Conservation (phyloP, 2,329 filamentous ascomycete species). For the Aspergillus calidoustus region DNA sequence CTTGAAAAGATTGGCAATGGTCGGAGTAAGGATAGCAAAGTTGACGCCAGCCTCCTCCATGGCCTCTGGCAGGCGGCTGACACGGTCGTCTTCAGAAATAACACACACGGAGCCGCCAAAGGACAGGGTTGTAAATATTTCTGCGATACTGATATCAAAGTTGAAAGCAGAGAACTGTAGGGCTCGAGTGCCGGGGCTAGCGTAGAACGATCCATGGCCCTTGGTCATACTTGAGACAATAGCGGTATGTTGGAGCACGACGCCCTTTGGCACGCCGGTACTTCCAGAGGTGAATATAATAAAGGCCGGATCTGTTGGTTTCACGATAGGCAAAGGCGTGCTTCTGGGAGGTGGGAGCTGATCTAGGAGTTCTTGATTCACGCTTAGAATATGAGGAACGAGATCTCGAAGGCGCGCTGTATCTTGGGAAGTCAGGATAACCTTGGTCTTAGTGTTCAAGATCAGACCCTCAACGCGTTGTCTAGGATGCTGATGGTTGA, state of each 20-base stretch:
- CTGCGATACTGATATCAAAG: conserved; percentile 24
- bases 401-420: background rate
- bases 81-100: conserved; percentile 16
- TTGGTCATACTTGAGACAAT: conserved; percentile 7
- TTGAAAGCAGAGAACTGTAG: conserved; percentile 25
- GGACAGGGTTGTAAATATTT: conserved; percentile 23
- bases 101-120: conserved; percentile 24
- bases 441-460: background rate
- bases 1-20: conserved; percentile 23
- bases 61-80: conserved; percentile 9
- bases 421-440: conserved; percentile 2
- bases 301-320: conserved; percentile 33
- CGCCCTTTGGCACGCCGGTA: conserved; percentile 51
- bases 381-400: background rate
- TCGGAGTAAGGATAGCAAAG: conserved; percentile 25
- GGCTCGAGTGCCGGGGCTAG: conserved; percentile 3
- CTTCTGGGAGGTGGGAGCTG: background rate
- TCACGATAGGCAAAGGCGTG: background rate
- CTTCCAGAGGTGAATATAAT: conserved; percentile 52
- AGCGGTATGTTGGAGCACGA: conserved; percentile 35
- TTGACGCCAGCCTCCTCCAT: conserved; percentile 20
- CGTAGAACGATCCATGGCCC: conserved; percentile 7
- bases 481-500: conserved; percentile 12
- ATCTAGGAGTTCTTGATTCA: background rate
- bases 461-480: conserved; percentile 27